Percentiles rank a stretch among this genome's conserved stretches.
phyloP scores from a whole-genome alignment of 306 rosid genomes.

The Fragaria ananassa region DNA sequence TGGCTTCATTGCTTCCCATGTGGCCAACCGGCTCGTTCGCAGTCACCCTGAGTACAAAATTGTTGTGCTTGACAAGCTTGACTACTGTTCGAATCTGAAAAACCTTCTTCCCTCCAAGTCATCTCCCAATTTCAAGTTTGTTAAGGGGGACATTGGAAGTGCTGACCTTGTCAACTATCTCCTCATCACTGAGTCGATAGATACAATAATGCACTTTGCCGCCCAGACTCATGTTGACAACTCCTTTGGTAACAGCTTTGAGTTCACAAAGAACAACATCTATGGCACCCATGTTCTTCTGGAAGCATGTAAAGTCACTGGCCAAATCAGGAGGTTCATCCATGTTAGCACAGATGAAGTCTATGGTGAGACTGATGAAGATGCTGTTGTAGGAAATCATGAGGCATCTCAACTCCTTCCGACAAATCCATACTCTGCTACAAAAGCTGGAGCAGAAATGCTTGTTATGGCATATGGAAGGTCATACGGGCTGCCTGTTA shows the following conservation, averaged over 20 bases:
- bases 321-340: slow-evolving; percentile 84
- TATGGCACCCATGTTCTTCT: slow-evolving; percentile 88
- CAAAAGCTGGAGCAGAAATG: slow-evolving; percentile 96
- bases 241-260: slow-evolving; percentile 86
- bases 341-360: slow-evolving; percentile 97
- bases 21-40: slow-evolving; percentile 80
- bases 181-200: slow-evolving; percentile 73
- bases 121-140: slow-evolving; percentile 81
- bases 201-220: slow-evolving; percentile 94
- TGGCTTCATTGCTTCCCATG: slow-evolving; percentile 92
- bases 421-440: slow-evolving; percentile 88
- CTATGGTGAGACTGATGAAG: slow-evolving; percentile 92
- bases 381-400: slow-evolving; percentile 87
- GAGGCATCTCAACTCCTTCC: slow-evolving; percentile 95
- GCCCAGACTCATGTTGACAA: slow-evolving; percentile 95
- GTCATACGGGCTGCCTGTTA: slow-evolving; percentile 82
- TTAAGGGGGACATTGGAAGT: slow-evolving; percentile 90
- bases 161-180: slow-evolving; percentile 93
- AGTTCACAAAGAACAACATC: slow-evolving; percentile 92
- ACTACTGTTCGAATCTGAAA: slow-evolving; percentile 83
- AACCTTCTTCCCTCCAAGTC: slow-evolving; percentile 73
- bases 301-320: slow-evolving; percentile 93
- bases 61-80: slow-evolving; percentile 91
- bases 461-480: slow-evolving; percentile 95
- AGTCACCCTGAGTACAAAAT: slow-evolving; percentile 73